Percentiles rank a stretch among this genome's conserved stretches.
These are phyloP conservation scores for Penstemon eatonii DNA, from an alignment of 257 asterid species.

Conservation along the genomic window DNA sequence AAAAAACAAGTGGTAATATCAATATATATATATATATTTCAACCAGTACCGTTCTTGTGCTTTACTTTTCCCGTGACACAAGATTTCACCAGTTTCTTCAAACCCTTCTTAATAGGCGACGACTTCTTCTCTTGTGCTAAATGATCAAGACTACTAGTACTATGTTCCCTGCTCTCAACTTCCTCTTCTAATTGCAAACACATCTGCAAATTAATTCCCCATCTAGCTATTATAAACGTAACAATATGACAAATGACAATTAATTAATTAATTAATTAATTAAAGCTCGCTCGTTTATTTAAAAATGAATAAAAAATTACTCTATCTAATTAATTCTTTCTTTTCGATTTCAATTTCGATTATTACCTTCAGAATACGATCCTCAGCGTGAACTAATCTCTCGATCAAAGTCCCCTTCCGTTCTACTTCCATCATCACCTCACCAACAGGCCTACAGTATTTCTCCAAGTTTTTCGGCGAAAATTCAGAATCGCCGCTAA, in stretches of 20 bases:
- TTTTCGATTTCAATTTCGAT: too few species aligned
- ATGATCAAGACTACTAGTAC: too few species aligned
- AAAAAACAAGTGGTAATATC: too few species aligned
- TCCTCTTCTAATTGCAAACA: conserved; percentile 57
- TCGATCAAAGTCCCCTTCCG: conserved; percentile 64
- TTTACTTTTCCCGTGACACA: conserved; percentile 37
- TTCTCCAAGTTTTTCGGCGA: conserved; percentile 55
- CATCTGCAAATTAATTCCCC: conserved; percentile 26
- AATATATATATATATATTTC: neutral
- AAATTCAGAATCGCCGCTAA: conserved; percentile 45
- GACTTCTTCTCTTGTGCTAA: conserved; percentile 27
- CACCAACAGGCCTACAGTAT: conserved; percentile 61
- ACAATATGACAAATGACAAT: too few species aligned
- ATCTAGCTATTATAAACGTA: too few species aligned
- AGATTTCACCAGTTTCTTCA: conserved; percentile 48
- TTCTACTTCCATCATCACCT: conserved; percentile 59
- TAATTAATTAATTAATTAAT: too few species aligned
- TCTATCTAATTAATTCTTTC: too few species aligned
- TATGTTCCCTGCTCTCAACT: conserved; percentile 30
- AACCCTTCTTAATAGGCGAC: conserved; percentile 32
- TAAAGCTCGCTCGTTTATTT: too few species aligned
- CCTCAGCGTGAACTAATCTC: conserved; percentile 56
- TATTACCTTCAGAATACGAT: conserved; percentile 69
- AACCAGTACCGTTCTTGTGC: conserved; percentile 9
- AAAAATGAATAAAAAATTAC: too few species aligned